Evolutionary conservation across 2,329 filamentous ascomycete genomes (phyloP).

Genomic region (Torrubiella hemipterigena): DNA sequence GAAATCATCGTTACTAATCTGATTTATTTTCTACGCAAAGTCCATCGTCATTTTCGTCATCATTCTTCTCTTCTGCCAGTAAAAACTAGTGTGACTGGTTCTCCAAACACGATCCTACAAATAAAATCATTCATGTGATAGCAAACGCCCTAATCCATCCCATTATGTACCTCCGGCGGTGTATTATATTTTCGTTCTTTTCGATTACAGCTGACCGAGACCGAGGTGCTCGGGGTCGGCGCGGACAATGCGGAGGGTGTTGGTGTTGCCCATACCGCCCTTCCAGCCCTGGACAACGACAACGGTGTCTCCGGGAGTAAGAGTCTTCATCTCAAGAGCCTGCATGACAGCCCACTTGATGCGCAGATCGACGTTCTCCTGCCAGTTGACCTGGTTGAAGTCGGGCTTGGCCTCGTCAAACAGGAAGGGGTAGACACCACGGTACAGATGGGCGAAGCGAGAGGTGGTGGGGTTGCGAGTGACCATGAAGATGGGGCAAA

Average conservation of each 20-base stretch:
- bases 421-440: slow-evolving; percentile 94
- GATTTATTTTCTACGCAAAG: too few relatives aligned
- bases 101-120: too few relatives aligned
- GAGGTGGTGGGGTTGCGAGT: slow-evolving; percentile 76
- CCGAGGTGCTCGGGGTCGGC: slow-evolving; percentile 47
- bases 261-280: slow-evolving; percentile 85
- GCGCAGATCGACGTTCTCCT: slow-evolving; percentile 94
- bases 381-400: slow-evolving; percentile 88
- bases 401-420: slow-evolving; percentile 92
- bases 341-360: slow-evolving; percentile 93
- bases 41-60: too few relatives aligned
- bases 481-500: slow-evolving; percentile 99
- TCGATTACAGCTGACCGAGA: slow-evolving; percentile 29
- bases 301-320: slow-evolving; percentile 61
- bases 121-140: too few relatives aligned
- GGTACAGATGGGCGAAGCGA: slow-evolving; percentile 89
- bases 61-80: too few relatives aligned
- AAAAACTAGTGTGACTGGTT: too few relatives aligned
- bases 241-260: slow-evolving; percentile 59
- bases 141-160: too few relatives aligned
- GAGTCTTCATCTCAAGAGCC: slow-evolving; percentile 70
- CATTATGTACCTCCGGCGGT: slow-evolving; percentile 5
- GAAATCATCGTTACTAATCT: too few relatives aligned
- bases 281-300: slow-evolving; percentile 86
- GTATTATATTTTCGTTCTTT: slow-evolving; percentile 6